Evolutionary conservation across 768 basidiomycete genomes (phyloP), one percentile per base, ranked within the genome.

Genomic region (Trametes elegans): DNA sequence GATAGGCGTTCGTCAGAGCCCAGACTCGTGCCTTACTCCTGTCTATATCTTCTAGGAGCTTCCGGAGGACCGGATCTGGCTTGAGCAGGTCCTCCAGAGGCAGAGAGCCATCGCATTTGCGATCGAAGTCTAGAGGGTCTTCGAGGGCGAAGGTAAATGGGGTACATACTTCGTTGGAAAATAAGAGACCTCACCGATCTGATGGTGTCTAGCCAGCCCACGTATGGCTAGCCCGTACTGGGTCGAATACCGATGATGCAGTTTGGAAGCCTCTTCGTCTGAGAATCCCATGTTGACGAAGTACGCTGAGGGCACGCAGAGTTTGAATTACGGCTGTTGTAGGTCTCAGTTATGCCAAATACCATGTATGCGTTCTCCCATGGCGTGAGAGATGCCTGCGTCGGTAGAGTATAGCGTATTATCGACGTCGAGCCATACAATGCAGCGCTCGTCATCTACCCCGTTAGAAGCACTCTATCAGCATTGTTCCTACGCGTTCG

Each of bases 1-100:
- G 76, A 67, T 92, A 93, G 10, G 92, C 92, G 65, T 94, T 94
- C 3, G 92, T 94, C 38, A 93, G 70, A 3, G 81, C 90, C 91
- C 91, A 93, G 5, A 93, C 83, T n/a, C 83, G 79, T 8, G 77
- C 81, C 67, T 88, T 92, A 26, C 74, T 77, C 42, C 84, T 81
- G 64, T 94, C 89, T 27, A 94, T 83, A 65, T 93, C 89, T 66
- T 87, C 72, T 46, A 94, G 77, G 6, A 94, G 77, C 62, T 83
- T 79, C 19, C 84, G 82, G 9, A 88, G 67, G 7, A 59, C 64
- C 7, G 85, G 81, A 64, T 87, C 74, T 27, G 84, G 87, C 24
- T 77, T 74, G 59, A 94, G 84, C 74, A 88, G 85, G 3, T 85
- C 77, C 64, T 94, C 92, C 7, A 94, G 75, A 7, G 92, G 92